Evolutionary conservation across 176 grass and related monocot species (phyloP).

Genomic region (Avena insularis): DNA sequence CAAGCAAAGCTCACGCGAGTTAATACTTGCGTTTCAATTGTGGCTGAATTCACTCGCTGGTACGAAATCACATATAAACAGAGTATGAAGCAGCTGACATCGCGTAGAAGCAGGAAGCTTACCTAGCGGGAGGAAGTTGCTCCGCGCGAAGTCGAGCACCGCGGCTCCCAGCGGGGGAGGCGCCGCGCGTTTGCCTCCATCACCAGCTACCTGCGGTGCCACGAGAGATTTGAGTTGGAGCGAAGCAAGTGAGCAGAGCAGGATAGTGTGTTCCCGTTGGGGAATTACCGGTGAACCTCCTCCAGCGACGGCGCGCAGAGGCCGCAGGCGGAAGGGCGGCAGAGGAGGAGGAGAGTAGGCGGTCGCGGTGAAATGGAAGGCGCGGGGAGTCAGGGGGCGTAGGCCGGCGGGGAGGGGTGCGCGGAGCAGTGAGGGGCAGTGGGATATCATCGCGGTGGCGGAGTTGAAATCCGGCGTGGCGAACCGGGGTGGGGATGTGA

Average conservation of each 20-base stretch:
- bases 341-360: neutral
- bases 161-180: conserved; percentile 38
- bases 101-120: conserved; percentile 13
- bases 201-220: conserved; percentile 51
- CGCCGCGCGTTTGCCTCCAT: conserved; percentile 44
- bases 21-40: neutral
- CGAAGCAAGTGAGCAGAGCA: conserved; percentile 6
- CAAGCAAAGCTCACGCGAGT: neutral
- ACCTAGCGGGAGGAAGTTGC: conserved; percentile 96
- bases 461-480: conserved; percentile 20
- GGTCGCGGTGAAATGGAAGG: neutral
- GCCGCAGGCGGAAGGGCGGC: conserved; percentile 37
- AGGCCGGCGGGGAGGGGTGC: neutral
- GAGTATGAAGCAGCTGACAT: conserved; percentile 4
- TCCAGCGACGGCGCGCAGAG: conserved; percentile 31
- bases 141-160: conserved; percentile 53
- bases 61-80: neutral
- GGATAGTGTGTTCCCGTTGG: neutral
- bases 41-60: neutral
- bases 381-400: neutral
- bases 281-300: conserved; percentile 43
- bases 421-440: conserved; percentile 38
- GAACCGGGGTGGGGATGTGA: neutral
- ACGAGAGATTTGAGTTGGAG: conserved; percentile 24
- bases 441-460: conserved; percentile 45